phyloP scores from a whole-genome alignment of 768 basidiomycete genomes.

The Suillus occidentalis region DNA sequence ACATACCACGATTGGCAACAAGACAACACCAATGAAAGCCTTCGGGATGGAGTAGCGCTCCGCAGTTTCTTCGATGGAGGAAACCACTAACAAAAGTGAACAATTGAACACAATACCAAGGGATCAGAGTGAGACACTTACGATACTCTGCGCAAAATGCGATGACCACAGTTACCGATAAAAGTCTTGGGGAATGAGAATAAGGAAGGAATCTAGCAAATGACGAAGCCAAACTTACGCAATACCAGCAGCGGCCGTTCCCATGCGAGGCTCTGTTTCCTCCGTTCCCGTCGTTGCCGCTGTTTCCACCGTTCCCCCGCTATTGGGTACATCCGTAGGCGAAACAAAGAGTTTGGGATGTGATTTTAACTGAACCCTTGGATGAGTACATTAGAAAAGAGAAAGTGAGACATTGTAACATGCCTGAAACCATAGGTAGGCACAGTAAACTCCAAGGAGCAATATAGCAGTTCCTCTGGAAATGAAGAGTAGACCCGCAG shows the following conservation, averaged over 20 bases:
- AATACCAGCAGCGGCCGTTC: conserved; percentile 58
- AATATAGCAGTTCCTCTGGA: conserved; percentile 81
- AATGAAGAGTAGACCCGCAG: conserved; percentile 63
- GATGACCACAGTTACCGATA: conserved; percentile 76
- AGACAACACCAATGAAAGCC: conserved; percentile 81
- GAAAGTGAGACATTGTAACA: conserved; percentile 13
- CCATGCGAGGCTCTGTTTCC: conserved; percentile 58
- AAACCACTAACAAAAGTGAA: conserved; percentile 58
- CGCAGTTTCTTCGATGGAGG: conserved; percentile 90
- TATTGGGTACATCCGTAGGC: conserved; percentile 28
- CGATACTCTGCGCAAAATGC: conserved; percentile 88
- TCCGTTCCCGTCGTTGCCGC: conserved; percentile 5
- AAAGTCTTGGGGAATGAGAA: conserved; percentile 44
- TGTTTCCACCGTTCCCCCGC: not conserved
- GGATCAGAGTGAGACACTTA: conserved; percentile 36
- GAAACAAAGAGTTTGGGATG: conserved; percentile 60
- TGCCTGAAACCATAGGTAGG: conserved; percentile 77
- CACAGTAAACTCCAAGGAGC: conserved; percentile 70
- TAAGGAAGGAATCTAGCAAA: not conserved
- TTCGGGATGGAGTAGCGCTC: conserved; percentile 78
- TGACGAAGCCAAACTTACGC: conserved; percentile 36
- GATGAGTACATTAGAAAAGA: conserved; percentile 7
- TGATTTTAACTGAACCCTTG: conserved; percentile 58
- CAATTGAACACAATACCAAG: not conserved
- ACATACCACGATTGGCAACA: conserved; percentile 83